Conservation (phyloP, 2,329 filamentous ascomycete species). For the Talaromyces sp. region DNA sequence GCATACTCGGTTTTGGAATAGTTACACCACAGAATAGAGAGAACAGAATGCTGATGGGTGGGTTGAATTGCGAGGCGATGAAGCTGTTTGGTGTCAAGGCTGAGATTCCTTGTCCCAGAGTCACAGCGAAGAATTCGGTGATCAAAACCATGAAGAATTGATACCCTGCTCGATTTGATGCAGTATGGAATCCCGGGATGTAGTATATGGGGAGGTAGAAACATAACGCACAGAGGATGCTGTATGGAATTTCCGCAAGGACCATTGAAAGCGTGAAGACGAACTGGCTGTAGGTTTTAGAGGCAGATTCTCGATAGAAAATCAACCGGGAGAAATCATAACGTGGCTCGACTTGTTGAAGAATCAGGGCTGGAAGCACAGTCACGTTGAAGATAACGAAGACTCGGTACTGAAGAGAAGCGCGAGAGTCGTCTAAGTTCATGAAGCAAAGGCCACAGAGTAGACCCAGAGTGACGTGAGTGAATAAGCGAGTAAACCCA, state of each 20-base stretch:
- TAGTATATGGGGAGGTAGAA: slow-evolving; percentile 88
- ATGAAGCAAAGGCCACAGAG: slow-evolving; percentile 80
- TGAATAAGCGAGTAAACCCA: slow-evolving; percentile 83
- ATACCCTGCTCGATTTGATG: slow-evolving; percentile 71
- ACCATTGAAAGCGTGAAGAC: slow-evolving; percentile 78
- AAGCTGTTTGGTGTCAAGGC: slow-evolving; percentile 77
- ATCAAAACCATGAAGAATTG: slow-evolving; percentile 84
- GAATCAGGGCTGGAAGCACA: slow-evolving; percentile 79
- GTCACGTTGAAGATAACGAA: slow-evolving; percentile 89
- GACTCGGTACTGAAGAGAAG: slow-evolving; percentile 79
- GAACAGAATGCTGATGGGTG: slow-evolving; percentile 80
- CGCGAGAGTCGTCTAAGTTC: slow-evolving; percentile 72
- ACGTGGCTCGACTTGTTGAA: slow-evolving; percentile 81
- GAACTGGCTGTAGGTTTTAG: slow-evolving; percentile 82
- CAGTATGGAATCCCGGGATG: slow-evolving; percentile 71
- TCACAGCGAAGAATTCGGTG: slow-evolving; percentile 82
- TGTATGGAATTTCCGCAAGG: slow-evolving; percentile 84
- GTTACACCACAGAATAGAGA: slow-evolving; percentile 86
- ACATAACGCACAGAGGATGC: slow-evolving; percentile 72
- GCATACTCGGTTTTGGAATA: slow-evolving; percentile 76
- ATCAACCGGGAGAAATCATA: slow-evolving; percentile 79
- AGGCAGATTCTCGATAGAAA: slow-evolving; percentile 82
- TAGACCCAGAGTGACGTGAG: slow-evolving; percentile 76
- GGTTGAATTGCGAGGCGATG: slow-evolving; percentile 78
- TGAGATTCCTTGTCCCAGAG: slow-evolving; percentile 74